phyloP scores from a whole-genome alignment of 2,329 filamentous ascomycete genomes.

The Calcarisporium arbuscula region DNA sequence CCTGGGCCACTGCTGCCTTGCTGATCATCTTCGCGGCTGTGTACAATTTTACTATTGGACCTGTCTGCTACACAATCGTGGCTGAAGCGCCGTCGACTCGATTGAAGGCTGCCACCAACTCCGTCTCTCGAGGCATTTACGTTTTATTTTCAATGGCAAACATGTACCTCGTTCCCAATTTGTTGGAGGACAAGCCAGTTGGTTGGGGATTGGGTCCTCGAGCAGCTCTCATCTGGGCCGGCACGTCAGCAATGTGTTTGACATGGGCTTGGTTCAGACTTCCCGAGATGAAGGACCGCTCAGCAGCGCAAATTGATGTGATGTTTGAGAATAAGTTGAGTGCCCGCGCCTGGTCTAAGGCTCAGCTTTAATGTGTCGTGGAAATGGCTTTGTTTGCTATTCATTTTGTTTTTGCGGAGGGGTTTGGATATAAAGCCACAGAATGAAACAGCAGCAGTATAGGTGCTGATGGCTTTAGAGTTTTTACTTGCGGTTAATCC shows the following conservation, averaged over 20 bases:
- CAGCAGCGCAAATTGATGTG: constrained; percentile 14
- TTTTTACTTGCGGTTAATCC: too few relatives aligned
- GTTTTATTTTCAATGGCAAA: constrained; percentile 13
- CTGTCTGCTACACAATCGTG: constrained; percentile 32
- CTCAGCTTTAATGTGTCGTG: constrained; percentile 4
- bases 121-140: constrained; percentile 12
- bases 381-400: too few relatives aligned
- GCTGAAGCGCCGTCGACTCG: constrained; percentile 28
- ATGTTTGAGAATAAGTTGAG: constrained; percentile 17
- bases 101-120: constrained; percentile 15
- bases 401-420: too few relatives aligned
- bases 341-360: constrained; percentile 11
- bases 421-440: too few relatives aligned
- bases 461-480: too few relatives aligned
- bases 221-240: constrained; percentile 14
- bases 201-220: constrained; percentile 14
- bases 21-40: constrained; percentile 31
- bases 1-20: constrained; percentile 29
- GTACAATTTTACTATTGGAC: constrained; percentile 37
- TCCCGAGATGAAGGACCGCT: constrained; percentile 17
- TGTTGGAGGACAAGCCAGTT: constrained; percentile 12
- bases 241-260: constrained; percentile 7
- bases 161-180: constrained; percentile 12
- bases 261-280: constrained; percentile 16
- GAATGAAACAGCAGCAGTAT: too few relatives aligned